phyloP scores from a whole-genome alignment of 139 green algal species.

The Gonium pectorale region DNA sequence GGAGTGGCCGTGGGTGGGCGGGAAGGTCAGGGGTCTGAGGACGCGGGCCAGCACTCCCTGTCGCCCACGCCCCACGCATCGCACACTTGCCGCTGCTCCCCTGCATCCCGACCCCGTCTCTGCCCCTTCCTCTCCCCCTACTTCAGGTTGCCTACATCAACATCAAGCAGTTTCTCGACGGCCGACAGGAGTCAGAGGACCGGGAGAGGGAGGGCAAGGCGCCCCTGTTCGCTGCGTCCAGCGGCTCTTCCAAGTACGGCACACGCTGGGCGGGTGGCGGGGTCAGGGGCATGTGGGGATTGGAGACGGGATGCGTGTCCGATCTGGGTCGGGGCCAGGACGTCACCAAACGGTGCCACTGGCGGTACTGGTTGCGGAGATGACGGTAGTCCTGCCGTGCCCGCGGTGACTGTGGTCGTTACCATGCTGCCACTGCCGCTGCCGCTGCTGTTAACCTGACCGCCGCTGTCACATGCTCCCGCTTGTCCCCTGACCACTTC shows the following conservation, averaged over 20 bases:
- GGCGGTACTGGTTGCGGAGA: neutral
- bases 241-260: neutral
- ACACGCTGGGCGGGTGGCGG: neutral
- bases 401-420: neutral
- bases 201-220: neutral
- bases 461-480: neutral
- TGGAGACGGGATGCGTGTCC: neutral
- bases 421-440: neutral
- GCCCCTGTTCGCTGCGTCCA: neutral
- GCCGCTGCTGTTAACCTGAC: neutral
- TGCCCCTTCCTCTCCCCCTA: neutral
- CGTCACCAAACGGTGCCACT: neutral
- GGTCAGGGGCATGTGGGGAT: neutral
- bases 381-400: neutral
- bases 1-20: neutral
- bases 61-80: neutral
- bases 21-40: too few relatives aligned
- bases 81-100: neutral
- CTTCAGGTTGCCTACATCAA: conserved; percentile 55
- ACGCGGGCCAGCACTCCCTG: neutral
- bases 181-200: conserved; percentile 50
- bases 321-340: neutral
- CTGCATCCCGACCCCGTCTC: too few relatives aligned
- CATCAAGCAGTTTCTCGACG: conserved; percentile 54
- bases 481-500: neutral